Evolutionary conservation across 164 flowering plant genomes (phyloP).

Genomic region (Aristolochia californica): DNA sequence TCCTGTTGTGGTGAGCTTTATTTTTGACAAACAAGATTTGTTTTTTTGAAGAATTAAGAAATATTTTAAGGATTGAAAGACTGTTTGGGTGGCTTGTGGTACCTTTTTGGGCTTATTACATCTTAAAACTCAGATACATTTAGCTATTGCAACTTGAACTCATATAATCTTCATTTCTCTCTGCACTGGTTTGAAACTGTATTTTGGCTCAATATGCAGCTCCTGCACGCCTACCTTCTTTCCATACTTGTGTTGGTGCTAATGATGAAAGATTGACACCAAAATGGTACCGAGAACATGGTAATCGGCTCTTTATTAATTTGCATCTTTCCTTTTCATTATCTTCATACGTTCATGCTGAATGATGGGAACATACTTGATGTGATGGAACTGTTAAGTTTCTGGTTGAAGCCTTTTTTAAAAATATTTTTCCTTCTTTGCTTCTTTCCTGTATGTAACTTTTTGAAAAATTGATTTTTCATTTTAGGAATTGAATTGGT

Average conservation of each 20-base stretch:
- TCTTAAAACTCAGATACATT: too few relatives aligned
- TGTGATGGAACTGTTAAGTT: not conserved
- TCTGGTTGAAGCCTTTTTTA: not conserved
- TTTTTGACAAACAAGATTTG: too few relatives aligned
- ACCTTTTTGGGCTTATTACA: too few relatives aligned
- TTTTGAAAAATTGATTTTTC: conserved; percentile 13
- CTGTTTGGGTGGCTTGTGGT: too few relatives aligned
- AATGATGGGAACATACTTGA: too few relatives aligned
- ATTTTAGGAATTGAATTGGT: conserved; percentile 86
- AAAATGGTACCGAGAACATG: conserved; percentile 91
- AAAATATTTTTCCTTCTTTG: too few relatives aligned
- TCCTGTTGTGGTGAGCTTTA: too few relatives aligned
- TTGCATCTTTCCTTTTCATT: too few relatives aligned
- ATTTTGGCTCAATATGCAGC: conserved; percentile 32
- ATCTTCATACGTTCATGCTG: too few relatives aligned
- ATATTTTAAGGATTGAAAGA: too few relatives aligned
- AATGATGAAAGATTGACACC: conserved; percentile 81
- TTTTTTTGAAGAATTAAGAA: too few relatives aligned
- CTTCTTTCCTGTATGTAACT: conserved; percentile 5
- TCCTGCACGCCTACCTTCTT: conserved; percentile 84
- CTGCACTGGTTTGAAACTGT: not conserved
- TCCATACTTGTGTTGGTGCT: conserved; percentile 90
- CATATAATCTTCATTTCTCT: not conserved
- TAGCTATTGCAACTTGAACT: too few relatives aligned
- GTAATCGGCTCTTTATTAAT: conserved; percentile 21